Conservation (phyloP, 1,139 yeast species). For the Groenewaldozyma auringiensis region DNA sequence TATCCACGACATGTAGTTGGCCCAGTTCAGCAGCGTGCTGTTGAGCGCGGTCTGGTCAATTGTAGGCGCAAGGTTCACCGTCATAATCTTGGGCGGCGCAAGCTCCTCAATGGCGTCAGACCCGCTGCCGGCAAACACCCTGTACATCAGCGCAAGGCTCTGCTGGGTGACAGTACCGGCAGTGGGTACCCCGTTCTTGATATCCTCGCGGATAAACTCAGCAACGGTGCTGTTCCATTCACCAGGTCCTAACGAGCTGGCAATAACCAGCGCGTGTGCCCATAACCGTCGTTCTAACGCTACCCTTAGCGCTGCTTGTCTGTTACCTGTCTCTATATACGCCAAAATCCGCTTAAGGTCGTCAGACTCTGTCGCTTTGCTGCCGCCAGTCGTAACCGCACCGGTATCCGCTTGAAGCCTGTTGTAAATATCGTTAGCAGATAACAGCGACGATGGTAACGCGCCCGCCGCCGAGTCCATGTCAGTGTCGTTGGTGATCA, state of each 20-base stretch:
- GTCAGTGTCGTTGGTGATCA: slow-evolving; percentile 17
- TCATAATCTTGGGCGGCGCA: slow-evolving; percentile 15
- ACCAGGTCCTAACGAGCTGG: slow-evolving; percentile 57
- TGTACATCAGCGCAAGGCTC: slow-evolving; percentile 54
- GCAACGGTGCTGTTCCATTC: slow-evolving; percentile 53
- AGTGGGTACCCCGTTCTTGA: slow-evolving; percentile 24
- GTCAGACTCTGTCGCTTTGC: too few species aligned
- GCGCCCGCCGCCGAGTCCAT: slow-evolving; percentile 6
- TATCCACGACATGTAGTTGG: slow-evolving; percentile 27
- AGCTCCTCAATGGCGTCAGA: slow-evolving; percentile 47
- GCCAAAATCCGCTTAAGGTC: slow-evolving; percentile 27
- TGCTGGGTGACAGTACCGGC: slow-evolving; percentile 36
- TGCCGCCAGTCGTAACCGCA: neutral
- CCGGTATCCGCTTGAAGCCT: neutral
- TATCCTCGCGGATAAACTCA: slow-evolving; percentile 41
- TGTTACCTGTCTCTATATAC: slow-evolving; percentile 53
- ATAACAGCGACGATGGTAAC: slow-evolving; percentile 1
- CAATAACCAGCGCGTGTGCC: slow-evolving; percentile 68
- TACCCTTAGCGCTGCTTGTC: slow-evolving; percentile 55
- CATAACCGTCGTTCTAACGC: slow-evolving; percentile 63
- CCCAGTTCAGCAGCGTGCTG: slow-evolving; percentile 28
- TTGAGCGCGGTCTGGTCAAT: slow-evolving; percentile 4
- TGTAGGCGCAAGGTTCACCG: slow-evolving; percentile 11
- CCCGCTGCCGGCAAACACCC: slow-evolving; percentile 58
- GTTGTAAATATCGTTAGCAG: slow-evolving; percentile 23